Percentiles rank a stretch among this genome's conserved stretches.
These are phyloP conservation scores for Suillus variegatus DNA, from an alignment of 768 basidiomycete species.

Conservation along the genomic window DNA sequence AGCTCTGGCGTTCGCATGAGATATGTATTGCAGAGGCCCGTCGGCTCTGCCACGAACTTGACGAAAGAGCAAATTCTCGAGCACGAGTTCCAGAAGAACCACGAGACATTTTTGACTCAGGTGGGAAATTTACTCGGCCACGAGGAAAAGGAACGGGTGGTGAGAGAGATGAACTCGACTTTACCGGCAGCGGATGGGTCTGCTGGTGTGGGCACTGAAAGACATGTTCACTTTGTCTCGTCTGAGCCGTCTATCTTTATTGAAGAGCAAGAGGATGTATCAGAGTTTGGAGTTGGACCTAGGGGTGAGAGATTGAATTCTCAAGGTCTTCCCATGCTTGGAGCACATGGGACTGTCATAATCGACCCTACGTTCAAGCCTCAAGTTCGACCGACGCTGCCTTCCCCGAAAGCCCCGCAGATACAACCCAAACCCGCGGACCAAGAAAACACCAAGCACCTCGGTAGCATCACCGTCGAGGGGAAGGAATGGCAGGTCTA, in stretches of 20 bases:
- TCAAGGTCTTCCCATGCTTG: constrained; percentile 21
- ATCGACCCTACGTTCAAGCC: constrained; percentile 10
- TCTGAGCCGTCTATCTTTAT: constrained; percentile 15
- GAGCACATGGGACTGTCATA: constrained; percentile 17
- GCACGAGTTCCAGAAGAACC: neutral
- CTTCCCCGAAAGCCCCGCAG: neutral
- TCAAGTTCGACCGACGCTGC: neutral
- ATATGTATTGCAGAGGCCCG: constrained; percentile 23
- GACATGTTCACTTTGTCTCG: constrained; percentile 11
- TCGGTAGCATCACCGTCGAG: constrained; percentile 9
- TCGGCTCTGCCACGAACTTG: constrained; percentile 22
- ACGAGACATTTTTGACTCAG: constrained; percentile 24
- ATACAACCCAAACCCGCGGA: neutral
- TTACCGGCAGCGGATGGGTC: constrained; percentile 17
- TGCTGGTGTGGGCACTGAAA: neutral
- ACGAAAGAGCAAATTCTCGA: constrained; percentile 10
- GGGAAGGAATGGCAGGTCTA: constrained; percentile 8
- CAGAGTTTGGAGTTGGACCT: constrained; percentile 17
- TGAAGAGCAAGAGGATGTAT: constrained; percentile 6
- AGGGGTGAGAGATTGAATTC: constrained; percentile 22
- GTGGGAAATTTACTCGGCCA: constrained; percentile 16
- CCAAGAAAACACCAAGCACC: constrained; percentile 1
- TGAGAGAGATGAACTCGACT: constrained; percentile 6
- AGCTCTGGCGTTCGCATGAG: constrained; percentile 7
- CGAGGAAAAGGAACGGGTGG: constrained; percentile 13